These are phyloP conservation scores for Trichoderma koningiopsis DNA, from an alignment of 2,329 filamentous ascomycete genomes.

Conservation along the genomic window DNA sequence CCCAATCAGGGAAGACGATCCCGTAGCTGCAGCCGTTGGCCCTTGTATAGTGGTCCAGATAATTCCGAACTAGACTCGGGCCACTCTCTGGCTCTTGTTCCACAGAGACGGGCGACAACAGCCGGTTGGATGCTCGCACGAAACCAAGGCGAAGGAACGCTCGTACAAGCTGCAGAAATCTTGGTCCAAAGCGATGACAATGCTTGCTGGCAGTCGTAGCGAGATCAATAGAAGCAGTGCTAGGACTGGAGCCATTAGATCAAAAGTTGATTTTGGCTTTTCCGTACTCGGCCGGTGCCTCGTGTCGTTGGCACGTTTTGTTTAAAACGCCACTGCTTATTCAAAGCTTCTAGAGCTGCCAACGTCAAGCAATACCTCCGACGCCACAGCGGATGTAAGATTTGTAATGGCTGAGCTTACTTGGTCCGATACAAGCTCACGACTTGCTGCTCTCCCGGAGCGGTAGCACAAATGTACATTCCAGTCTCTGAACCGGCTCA, in stretches of 20 bases:
- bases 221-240: background rate
- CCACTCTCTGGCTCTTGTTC: slow-evolving; percentile 2
- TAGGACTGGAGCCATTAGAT: background rate
- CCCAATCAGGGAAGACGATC: slow-evolving; percentile 35
- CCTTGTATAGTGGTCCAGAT: background rate
- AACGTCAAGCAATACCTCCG: background rate
- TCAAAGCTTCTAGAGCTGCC: background rate
- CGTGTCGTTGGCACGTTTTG: background rate
- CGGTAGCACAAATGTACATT: background rate
- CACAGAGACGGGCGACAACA: background rate
- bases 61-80: slow-evolving; percentile 4
- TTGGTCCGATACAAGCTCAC: background rate
- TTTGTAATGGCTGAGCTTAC: slow-evolving; percentile 1
- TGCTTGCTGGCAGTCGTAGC: background rate
- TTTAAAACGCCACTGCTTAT: slow-evolving; percentile 13
- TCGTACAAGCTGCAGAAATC: background rate
- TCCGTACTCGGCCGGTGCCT: background rate
- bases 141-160: background rate
- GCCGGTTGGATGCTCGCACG: background rate
- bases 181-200: background rate
- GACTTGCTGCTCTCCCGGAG: background rate
- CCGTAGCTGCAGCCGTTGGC: slow-evolving; percentile 4
- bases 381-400: background rate
- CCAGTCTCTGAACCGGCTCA: background rate
- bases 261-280: background rate